phyloP scores from a whole-genome alignment of 1,284 basidiomycete genomes.

The Cryptococcus sp. region DNA sequence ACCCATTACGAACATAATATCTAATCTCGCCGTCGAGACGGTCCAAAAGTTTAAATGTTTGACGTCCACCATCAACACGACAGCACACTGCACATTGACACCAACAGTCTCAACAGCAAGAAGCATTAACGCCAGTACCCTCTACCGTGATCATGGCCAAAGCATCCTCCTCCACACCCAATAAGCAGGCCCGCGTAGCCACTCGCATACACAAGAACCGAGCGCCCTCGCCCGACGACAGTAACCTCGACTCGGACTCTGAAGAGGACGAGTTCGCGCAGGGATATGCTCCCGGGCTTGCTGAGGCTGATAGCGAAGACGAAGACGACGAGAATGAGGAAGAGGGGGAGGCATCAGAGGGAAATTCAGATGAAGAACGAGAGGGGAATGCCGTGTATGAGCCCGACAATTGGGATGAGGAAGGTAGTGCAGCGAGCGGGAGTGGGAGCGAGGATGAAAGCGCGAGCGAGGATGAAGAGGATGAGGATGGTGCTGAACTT shows the following conservation, averaged over 20 bases:
- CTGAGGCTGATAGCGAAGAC: neutral
- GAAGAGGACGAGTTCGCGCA: conserved; percentile 49
- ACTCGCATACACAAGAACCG: neutral
- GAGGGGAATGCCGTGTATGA: conserved; percentile 41
- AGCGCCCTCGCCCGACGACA: conserved; percentile 24
- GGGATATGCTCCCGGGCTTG: conserved; percentile 25
- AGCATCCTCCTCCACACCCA: conserved; percentile 4
- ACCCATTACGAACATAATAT: neutral
- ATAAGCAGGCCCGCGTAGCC: neutral
- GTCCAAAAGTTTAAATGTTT: no score
- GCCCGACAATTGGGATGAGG: conserved; percentile 44
- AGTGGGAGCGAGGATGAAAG: conserved; percentile 22
- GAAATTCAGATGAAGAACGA: conserved; percentile 44
- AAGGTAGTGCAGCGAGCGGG: conserved; percentile 16
- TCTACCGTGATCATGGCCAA: conserved; percentile 1
- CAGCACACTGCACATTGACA: no score
- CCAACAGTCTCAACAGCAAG: no score
- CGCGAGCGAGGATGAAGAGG: conserved; percentile 30
- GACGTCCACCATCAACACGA: no score
- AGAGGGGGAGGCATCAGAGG: conserved; percentile 54
- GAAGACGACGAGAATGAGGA: conserved; percentile 25
- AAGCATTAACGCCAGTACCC: no score
- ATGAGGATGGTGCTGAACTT: conserved; percentile 18
- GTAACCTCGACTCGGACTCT: conserved; percentile 38
- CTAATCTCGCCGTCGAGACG: neutral